Percentiles rank a stretch among this genome's conserved stretches.
Evolutionary conservation across 345 rosid species (phyloP).

Genomic region (Luvunga scandens): DNA sequence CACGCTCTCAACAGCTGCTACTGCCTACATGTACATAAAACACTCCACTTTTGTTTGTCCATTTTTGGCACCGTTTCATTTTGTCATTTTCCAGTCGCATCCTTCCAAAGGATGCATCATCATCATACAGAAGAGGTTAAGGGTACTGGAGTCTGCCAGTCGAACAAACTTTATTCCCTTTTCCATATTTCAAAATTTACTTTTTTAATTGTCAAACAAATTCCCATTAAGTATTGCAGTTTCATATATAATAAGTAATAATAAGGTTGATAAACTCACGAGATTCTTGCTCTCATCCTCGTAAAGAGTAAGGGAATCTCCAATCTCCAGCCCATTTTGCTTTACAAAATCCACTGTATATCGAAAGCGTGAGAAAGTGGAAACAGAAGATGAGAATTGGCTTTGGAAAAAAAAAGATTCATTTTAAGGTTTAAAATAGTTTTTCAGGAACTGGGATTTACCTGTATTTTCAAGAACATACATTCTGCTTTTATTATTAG

Average conservation of each 20-base stretch:
- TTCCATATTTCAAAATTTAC: slow-evolving; percentile 12
- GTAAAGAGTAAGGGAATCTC: slow-evolving; percentile 65
- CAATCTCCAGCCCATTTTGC: slow-evolving; percentile 41
- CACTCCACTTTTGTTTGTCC: slow-evolving; percentile 8
- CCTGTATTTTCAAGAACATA: slow-evolving; percentile 86
- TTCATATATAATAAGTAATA: neutral
- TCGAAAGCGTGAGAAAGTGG: neutral
- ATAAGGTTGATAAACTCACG: slow-evolving; percentile 51
- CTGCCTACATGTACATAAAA: neutral
- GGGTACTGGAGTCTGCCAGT: slow-evolving; percentile 33
- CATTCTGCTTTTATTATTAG: slow-evolving; percentile 83
- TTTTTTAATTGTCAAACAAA: slow-evolving; percentile 15
- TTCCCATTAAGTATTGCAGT: slow-evolving; percentile 3
- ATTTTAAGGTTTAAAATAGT: neutral
- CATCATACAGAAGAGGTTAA: slow-evolving; percentile 16
- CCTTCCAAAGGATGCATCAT: slow-evolving; percentile 19
- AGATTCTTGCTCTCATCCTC: slow-evolving; percentile 72
- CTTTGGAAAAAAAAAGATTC: neutral
- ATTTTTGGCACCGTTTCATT: slow-evolving; percentile 2
- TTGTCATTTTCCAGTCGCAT: slow-evolving; percentile 11
- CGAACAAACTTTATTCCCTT: slow-evolving; percentile 37
- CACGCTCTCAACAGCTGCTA: neutral
- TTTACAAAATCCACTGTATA: slow-evolving; percentile 61
- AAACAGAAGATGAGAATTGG: neutral
- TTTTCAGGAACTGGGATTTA: slow-evolving; percentile 13